Percentiles rank a stretch among this genome's conserved stretches.
phyloP scores from a whole-genome alignment of 257 asterid species.

The Datura wrightii region DNA sequence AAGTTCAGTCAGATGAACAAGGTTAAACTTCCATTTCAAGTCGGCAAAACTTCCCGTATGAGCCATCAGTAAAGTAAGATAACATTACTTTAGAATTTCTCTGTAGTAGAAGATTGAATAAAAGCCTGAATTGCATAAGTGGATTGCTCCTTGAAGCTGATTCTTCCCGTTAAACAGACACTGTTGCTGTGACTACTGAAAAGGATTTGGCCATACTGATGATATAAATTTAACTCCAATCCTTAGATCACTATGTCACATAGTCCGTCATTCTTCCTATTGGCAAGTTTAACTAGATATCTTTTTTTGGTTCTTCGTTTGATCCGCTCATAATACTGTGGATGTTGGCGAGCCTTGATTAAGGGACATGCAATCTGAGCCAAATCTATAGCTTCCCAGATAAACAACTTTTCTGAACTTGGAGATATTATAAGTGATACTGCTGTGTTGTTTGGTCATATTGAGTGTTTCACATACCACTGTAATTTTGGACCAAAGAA shows the following conservation, averaged over 20 bases:
- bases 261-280: neutral
- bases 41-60: neutral
- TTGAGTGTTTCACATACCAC: neutral
- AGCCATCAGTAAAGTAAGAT: neutral
- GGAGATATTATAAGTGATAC: neutral
- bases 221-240: neutral
- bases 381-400: neutral
- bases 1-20: slow-evolving; percentile 3
- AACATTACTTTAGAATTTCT: neutral
- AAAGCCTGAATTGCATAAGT: neutral
- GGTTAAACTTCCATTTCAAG: neutral
- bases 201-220: neutral
- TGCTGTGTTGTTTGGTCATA: neutral
- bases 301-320: neutral
- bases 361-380: neutral
- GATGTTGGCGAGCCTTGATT: neutral
- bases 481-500: neutral
- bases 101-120: neutral
- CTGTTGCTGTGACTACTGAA: neutral
- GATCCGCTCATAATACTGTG: neutral
- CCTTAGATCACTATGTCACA: neutral
- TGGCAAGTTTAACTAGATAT: neutral
- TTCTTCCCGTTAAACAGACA: neutral
- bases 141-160: slow-evolving; percentile 14
- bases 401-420: neutral